Percentiles rank a stretch among this genome's conserved stretches.
Conservation (phyloP, 169 alveolate genomes). For the Hepatocystis sp. region DNA sequence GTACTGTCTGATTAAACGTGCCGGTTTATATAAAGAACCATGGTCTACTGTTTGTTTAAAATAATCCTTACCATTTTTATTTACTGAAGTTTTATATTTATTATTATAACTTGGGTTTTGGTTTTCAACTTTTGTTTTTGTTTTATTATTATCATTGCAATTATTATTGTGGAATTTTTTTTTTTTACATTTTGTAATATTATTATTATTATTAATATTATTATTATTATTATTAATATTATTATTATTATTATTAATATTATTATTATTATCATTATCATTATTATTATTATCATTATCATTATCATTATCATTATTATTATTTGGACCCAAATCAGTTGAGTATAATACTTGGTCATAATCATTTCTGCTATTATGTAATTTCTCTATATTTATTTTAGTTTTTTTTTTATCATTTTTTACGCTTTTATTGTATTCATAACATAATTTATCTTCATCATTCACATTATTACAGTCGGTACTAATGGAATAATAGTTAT, state of each 20-base stretch:
- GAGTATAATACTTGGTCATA: too few relatives aligned
- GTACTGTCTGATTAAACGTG: too few relatives aligned
- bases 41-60: too few relatives aligned
- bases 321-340: background rate
- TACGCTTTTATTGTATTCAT: conserved; percentile 19
- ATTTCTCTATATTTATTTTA: background rate
- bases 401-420: conserved; percentile 19
- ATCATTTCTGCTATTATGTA: too few relatives aligned
- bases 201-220: background rate
- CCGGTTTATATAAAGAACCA: too few relatives aligned
- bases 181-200: background rate
- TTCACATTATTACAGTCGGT: too few relatives aligned
- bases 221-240: background rate
- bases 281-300: background rate
- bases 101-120: background rate
- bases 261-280: background rate
- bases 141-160: background rate
- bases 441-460: too few relatives aligned
- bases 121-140: background rate
- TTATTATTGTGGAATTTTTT: background rate
- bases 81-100: too few relatives aligned
- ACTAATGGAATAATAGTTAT: too few relatives aligned
- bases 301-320: conserved; percentile 2
- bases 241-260: background rate
- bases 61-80: too few relatives aligned